These are phyloP conservation scores for Naumovozyma castellii DNA, from an alignment of 805 yeast species.

Conservation along the genomic window DNA sequence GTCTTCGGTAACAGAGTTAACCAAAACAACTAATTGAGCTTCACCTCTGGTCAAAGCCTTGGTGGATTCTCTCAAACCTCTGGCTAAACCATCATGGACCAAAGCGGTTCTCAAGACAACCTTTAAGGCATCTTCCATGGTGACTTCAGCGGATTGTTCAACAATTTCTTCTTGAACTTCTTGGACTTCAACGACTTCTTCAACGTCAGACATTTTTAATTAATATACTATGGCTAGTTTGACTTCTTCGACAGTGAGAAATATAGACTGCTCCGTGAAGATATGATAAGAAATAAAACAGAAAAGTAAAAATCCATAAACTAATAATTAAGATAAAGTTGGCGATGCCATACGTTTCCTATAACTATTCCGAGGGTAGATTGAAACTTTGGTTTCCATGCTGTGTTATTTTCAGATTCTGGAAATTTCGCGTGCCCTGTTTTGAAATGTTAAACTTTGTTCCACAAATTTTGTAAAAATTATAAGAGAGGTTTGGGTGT, in stretches of 20 bases:
- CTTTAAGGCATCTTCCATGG: slow-evolving; percentile 97
- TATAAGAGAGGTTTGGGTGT: too few species aligned
- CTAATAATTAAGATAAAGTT: too few species aligned
- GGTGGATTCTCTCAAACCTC: slow-evolving; percentile 99
- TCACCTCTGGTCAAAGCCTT: slow-evolving; percentile 96
- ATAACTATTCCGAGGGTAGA: too few species aligned
- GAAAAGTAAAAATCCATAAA: neutral
- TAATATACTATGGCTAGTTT: slow-evolving; percentile 20
- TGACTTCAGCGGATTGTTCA: slow-evolving; percentile 78
- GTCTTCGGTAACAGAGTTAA: slow-evolving; percentile 97
- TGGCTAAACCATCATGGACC: slow-evolving; percentile 98
- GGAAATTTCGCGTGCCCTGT: neutral
- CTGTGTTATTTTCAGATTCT: too few species aligned
- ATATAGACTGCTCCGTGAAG: slow-evolving; percentile 48
- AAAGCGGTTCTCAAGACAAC: slow-evolving; percentile 96
- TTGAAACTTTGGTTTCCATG: neutral
- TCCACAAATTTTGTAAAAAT: too few species aligned
- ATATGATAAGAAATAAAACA: slow-evolving; percentile 1
- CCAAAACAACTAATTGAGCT: slow-evolving; percentile 94
- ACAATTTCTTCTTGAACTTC: slow-evolving; percentile 76
- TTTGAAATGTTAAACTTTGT: neutral
- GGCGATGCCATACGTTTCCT: too few species aligned
- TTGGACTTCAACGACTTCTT: slow-evolving; percentile 57
- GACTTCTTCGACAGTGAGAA: slow-evolving; percentile 66
- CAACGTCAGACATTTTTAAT: slow-evolving; percentile 22